These are phyloP conservation scores for Penicillium sp. DNA, from an alignment of 2,329 filamentous ascomycete genomes.

Conservation along the genomic window DNA sequence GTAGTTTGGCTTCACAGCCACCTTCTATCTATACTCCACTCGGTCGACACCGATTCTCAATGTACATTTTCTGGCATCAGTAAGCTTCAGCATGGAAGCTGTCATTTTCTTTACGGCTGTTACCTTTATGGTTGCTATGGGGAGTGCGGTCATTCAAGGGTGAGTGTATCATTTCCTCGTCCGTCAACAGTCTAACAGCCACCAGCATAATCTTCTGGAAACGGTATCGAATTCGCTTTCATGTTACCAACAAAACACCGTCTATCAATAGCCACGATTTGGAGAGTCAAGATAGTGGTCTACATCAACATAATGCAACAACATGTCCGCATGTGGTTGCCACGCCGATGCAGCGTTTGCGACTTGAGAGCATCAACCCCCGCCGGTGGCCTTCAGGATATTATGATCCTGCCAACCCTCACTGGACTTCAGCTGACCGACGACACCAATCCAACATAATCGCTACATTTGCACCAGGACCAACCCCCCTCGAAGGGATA, in stretches of 20 bases:
- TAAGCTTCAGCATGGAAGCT: conserved; percentile 6
- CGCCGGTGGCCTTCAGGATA: conserved; percentile 1
- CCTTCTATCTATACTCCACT: background rate
- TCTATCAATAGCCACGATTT: conserved; percentile 6
- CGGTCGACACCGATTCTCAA: background rate
- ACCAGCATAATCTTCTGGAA: conserved; percentile 13
- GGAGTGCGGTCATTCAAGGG: conserved; percentile 8
- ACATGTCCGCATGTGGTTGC: background rate
- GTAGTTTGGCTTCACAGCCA: background rate
- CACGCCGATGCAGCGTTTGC: conserved; percentile 4
- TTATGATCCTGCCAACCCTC: background rate
- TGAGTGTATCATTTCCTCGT: conserved; percentile 1
- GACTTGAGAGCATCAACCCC: conserved; percentile 4
- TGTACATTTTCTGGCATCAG: background rate
- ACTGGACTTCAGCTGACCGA: background rate
- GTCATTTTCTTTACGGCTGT: conserved; percentile 12
- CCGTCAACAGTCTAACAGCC: background rate
- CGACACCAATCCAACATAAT: background rate
- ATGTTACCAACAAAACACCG: conserved; percentile 9
- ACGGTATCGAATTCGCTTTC: conserved; percentile 15
- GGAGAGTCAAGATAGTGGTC: background rate
- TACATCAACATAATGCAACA: background rate
- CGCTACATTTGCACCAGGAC: background rate
- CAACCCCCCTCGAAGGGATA: background rate
- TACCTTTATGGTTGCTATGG: conserved; percentile 13